A percentile compares a stretch with the other conserved stretches of the same genome.
These are phyloP conservation scores for Mucor saturninus DNA, from an alignment of 371 early-diverging fungal genomes.

Conservation along the genomic window DNA sequence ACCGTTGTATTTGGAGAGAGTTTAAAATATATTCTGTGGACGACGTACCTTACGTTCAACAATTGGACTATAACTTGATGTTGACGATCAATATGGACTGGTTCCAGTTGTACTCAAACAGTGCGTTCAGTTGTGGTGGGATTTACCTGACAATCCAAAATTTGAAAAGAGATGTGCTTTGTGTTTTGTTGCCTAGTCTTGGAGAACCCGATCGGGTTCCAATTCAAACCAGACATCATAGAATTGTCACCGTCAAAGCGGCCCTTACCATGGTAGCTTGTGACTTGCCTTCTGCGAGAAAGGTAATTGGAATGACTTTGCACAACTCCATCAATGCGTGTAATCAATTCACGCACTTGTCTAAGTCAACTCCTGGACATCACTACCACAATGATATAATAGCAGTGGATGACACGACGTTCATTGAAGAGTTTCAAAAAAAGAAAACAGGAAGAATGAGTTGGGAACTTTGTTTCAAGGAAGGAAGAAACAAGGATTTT, in stretches of 20 bases:
- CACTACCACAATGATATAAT: no score
- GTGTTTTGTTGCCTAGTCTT: slow-evolving; percentile 21
- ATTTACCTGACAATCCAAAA: slow-evolving; percentile 21
- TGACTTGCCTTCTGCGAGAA: slow-evolving; percentile 18
- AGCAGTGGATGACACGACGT: no score
- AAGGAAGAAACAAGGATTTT: no score
- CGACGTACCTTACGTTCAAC: not conserved
- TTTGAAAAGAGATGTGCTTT: slow-evolving; percentile 9
- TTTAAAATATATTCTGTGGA: not conserved
- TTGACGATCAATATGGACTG: slow-evolving; percentile 20
- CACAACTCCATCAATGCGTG: slow-evolving; percentile 8
- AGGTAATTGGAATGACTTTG: slow-evolving; percentile 14
- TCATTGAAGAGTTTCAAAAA: no score
- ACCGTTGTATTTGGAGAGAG: not conserved
- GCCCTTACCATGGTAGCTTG: slow-evolving; percentile 15
- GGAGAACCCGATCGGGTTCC: slow-evolving; percentile 19
- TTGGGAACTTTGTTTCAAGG: no score
- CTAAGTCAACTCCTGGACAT: not conserved
- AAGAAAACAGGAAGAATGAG: no score
- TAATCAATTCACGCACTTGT: slow-evolving; percentile 1
- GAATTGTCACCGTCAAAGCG: slow-evolving; percentile 5
- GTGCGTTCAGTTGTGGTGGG: slow-evolving; percentile 8
- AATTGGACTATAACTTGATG: not conserved
- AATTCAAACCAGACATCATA: not conserved
- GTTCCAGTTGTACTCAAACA: slow-evolving; percentile 15